phyloP scores from a whole-genome alignment of 2,329 filamentous ascomycete genomes.

The Trichoderma lentiforme region DNA sequence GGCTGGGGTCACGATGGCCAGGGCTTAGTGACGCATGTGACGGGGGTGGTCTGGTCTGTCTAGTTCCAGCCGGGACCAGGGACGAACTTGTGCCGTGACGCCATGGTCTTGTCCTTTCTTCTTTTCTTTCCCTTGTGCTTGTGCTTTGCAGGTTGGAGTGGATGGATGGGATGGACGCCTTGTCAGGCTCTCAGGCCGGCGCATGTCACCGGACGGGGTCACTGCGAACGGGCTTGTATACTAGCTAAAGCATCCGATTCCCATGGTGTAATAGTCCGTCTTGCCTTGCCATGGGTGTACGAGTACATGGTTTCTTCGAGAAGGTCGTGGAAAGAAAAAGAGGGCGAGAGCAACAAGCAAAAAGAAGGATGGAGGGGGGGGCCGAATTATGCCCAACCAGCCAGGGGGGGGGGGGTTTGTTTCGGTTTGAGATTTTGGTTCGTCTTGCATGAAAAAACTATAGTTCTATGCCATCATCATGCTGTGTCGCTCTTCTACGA shows the following conservation, averaged over 20 bases:
- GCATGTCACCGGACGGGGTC: constrained; percentile 8
- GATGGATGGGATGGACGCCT: constrained; percentile 3
- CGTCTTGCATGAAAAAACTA: background rate
- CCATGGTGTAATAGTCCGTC: background rate
- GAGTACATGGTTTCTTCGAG: background rate
- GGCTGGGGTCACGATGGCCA: constrained; percentile 16
- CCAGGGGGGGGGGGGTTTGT: too few species aligned
- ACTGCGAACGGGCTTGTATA: background rate
- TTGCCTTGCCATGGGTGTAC: background rate
- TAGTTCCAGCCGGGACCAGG: background rate
- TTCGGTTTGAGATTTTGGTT: background rate
- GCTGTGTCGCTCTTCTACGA: background rate
- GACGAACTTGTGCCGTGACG: background rate
- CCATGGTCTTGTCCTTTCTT: background rate
- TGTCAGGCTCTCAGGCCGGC: constrained; percentile 7
- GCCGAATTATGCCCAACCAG: background rate
- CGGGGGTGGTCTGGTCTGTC: background rate
- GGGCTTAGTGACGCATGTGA: constrained; percentile 17
- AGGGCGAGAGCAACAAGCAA: too few species aligned
- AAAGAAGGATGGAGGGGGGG: background rate
- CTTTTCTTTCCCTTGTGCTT: background rate
- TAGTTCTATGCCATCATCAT: constrained; percentile 5
- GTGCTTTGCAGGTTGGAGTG: background rate
- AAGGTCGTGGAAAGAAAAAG: background rate
- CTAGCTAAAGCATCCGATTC: background rate